Percentiles rank a stretch among this genome's conserved stretches.
These are phyloP conservation scores for Massarina eburnea DNA, from an alignment of 2,329 filamentous ascomycete genomes.

Conservation along the genomic window DNA sequence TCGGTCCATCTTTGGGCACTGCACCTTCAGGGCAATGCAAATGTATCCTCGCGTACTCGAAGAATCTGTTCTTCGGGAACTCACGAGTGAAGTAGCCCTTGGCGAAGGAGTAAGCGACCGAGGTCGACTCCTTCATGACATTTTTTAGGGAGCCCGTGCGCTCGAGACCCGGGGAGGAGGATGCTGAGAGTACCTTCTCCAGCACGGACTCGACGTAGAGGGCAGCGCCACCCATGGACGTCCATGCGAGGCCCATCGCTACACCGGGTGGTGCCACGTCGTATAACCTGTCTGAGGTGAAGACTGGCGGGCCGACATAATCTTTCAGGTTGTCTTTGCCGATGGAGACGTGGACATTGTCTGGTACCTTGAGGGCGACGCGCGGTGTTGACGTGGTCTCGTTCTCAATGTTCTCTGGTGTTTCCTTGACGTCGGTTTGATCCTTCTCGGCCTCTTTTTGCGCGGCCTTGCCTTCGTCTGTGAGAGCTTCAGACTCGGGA, in stretches of 20 bases:
- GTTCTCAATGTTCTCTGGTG: conserved; percentile 57
- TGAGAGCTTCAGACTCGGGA: conserved; percentile 78
- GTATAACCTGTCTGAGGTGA: conserved; percentile 93
- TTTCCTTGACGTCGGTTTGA: conserved; percentile 63
- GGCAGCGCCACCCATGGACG: conserved; percentile 91
- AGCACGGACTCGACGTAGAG: conserved; percentile 97
- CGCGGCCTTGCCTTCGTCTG: conserved; percentile 80
- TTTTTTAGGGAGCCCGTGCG: conserved; percentile 93
- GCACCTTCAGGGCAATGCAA: conserved; percentile 96
- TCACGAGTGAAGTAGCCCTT: conserved; percentile 83
- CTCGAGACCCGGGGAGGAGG: conserved; percentile 77
- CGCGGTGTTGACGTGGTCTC: conserved; percentile 69
- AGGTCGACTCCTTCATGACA: conserved; percentile 97
- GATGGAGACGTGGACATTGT: conserved; percentile 82
- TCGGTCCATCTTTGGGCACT: conserved; percentile 81
- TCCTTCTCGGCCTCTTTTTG: conserved; percentile 71
- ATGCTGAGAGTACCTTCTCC: conserved; percentile 74
- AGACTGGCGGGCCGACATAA: conserved; percentile 93
- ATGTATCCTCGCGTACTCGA: conserved; percentile 93
- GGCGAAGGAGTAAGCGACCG: conserved; percentile 93
- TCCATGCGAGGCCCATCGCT: conserved; percentile 98
- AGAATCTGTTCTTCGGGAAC: conserved; percentile 91
- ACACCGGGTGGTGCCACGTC: conserved; percentile 92
- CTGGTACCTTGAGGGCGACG: conserved; percentile 78
- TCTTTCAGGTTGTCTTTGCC: conserved; percentile 89